These are phyloP conservation scores for Saraca asoca DNA, from an alignment of 331 rosid genomes.

Conservation along the genomic window DNA sequence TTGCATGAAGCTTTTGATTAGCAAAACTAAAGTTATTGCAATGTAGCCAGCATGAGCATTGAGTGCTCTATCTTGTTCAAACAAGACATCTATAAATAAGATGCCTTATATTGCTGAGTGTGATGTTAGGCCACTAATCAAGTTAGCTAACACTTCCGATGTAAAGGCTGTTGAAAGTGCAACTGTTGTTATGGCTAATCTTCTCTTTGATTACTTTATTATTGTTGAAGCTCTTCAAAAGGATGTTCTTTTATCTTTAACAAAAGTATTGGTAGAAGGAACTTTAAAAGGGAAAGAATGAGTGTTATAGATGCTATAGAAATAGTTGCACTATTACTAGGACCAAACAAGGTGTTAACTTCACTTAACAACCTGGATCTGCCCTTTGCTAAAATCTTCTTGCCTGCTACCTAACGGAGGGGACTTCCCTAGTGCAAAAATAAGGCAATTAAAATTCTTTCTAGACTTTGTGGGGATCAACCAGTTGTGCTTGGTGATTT, in stretches of 20 bases:
- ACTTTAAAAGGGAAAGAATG: constrained; percentile 65
- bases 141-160: constrained; percentile 87
- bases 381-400: constrained; percentile 69
- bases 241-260: constrained; percentile 83
- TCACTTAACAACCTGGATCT: constrained; percentile 60
- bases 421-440: constrained; percentile 78
- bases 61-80: constrained; percentile 84
- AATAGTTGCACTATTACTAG: constrained; percentile 71
- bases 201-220: constrained; percentile 77
- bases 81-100: no score
- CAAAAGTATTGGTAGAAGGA: constrained; percentile 81
- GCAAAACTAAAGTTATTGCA: constrained; percentile 83
- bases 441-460: no score
- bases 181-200: constrained; percentile 90
- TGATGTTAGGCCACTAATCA: constrained; percentile 79
- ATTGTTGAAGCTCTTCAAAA: constrained; percentile 77
- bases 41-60: constrained; percentile 91
- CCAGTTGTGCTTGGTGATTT: constrained; percentile 65
- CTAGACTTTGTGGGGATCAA: no score
- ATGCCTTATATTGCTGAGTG: no score
- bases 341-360: constrained; percentile 64
- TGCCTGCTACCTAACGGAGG: constrained; percentile 79
- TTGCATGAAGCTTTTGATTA: no score
- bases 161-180: constrained; percentile 88
- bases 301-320: constrained; percentile 80